Conservation (phyloP, 169 alveolate genomes). For the Haemoproteus tartakovskyi region DNA sequence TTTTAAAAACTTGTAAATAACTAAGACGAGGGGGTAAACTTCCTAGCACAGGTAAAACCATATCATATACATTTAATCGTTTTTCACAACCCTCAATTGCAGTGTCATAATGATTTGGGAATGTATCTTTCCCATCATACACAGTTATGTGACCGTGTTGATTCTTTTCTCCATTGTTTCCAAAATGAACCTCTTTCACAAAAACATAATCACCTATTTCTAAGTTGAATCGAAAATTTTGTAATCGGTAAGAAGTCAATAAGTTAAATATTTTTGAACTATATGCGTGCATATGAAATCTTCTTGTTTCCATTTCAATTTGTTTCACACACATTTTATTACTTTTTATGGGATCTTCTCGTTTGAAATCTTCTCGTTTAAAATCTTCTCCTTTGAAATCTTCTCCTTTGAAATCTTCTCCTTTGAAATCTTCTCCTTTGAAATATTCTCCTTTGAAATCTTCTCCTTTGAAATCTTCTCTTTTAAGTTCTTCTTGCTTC, state of each 20-base stretch:
- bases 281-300: slow-evolving; percentile 65
- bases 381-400: too few species aligned
- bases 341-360: too few species aligned
- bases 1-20: slow-evolving; percentile 32
- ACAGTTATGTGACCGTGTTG: slow-evolving; percentile 35
- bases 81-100: not conserved
- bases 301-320: slow-evolving; percentile 54
- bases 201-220: slow-evolving; percentile 38
- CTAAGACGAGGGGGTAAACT: slow-evolving; percentile 31
- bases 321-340: slow-evolving; percentile 50
- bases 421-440: too few species aligned
- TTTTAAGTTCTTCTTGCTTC: too few species aligned
- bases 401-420: too few species aligned
- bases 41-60: slow-evolving; percentile 61
- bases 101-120: not conserved
- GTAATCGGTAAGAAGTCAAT: slow-evolving; percentile 55
- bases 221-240: slow-evolving; percentile 29
- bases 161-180: slow-evolving; percentile 10
- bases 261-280: slow-evolving; percentile 61
- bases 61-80: slow-evolving; percentile 18
- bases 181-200: slow-evolving; percentile 22
- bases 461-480: too few species aligned
- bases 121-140: not conserved
- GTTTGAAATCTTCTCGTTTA: too few species aligned
- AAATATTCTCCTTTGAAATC: too few species aligned